A percentile compares a stretch with the other conserved stretches of the same genome.
phyloP scores from a whole-genome alignment of 805 yeast genomes.

The Saccharomycopsis fibuligera region DNA sequence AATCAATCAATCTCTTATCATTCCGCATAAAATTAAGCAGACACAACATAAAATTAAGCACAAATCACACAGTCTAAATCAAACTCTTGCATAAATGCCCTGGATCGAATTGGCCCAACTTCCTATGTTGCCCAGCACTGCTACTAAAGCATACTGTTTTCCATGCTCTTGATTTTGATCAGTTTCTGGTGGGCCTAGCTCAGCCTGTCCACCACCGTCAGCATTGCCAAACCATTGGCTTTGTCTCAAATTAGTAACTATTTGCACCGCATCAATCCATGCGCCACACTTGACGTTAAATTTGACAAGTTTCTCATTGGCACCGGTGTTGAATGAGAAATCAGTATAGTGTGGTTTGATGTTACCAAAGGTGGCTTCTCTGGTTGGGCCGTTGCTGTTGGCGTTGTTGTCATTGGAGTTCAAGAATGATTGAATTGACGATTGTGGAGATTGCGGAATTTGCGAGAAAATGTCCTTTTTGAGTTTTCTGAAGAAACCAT shows the following conservation, averaged over 20 bases:
- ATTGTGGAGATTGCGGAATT: too few relatives aligned
- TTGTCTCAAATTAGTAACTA: conserved; percentile 48
- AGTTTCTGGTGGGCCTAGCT: conserved; percentile 50
- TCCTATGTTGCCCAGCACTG: conserved; percentile 64
- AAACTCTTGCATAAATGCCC: conserved; percentile 37
- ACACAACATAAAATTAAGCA: too few relatives aligned
- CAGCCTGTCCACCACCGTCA: conserved; percentile 58
- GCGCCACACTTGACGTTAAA: conserved; percentile 66
- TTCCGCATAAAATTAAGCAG: too few relatives aligned
- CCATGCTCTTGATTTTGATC: conserved; percentile 1
- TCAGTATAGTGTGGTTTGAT: conserved; percentile 45
- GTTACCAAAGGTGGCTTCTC: conserved; percentile 4
- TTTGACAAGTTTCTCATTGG: conserved; percentile 57
- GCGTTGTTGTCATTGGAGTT: neutral
- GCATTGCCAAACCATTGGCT: conserved; percentile 61
- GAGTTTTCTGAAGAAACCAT: neutral
- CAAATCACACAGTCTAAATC: too few relatives aligned
- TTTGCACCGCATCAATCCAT: conserved; percentile 86
- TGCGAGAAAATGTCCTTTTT: neutral
- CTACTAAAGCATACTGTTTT: conserved; percentile 42
- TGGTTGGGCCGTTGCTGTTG: neutral
- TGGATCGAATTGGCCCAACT: conserved; percentile 57
- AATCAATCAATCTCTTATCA: too few relatives aligned
- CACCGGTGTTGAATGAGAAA: conserved; percentile 44
- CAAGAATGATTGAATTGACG: neutral